These are phyloP conservation scores for Sambucus nigra DNA, from an alignment of 129 eudicot genomes.

Conservation along the genomic window DNA sequence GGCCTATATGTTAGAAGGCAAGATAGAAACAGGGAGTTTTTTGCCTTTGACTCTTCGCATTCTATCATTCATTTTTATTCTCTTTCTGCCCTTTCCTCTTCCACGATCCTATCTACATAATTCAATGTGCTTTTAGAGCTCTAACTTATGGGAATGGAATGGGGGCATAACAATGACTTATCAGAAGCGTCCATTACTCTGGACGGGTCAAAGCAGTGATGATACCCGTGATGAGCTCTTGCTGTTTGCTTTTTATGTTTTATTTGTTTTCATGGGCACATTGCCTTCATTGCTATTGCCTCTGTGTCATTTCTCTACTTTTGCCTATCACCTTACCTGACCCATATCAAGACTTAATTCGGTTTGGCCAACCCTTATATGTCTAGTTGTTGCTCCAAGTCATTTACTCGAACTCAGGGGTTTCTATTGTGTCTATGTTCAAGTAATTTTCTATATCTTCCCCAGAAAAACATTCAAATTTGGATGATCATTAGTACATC, in stretches of 20 bases:
- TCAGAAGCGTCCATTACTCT: slow-evolving; percentile 87
- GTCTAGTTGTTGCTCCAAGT: slow-evolving; percentile 67
- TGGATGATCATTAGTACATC: too few relatives aligned
- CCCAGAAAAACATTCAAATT: too few relatives aligned
- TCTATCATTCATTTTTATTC: too few relatives aligned
- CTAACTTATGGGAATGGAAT: slow-evolving; percentile 80
- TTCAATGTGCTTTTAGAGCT: slow-evolving; percentile 83
- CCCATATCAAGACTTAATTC: slow-evolving; percentile 47
- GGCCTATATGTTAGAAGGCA: too few relatives aligned
- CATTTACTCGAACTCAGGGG: slow-evolving; percentile 65
- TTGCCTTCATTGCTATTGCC: slow-evolving; percentile 78
- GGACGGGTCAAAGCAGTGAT: slow-evolving; percentile 83
- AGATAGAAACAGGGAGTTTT: too few relatives aligned
- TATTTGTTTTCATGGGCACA: slow-evolving; percentile 92
- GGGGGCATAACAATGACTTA: slow-evolving; percentile 76
- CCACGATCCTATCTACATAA: too few relatives aligned
- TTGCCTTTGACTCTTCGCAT: too few relatives aligned
- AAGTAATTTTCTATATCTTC: too few relatives aligned
- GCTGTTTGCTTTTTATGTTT: slow-evolving; percentile 83
- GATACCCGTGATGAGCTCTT: slow-evolving; percentile 96
- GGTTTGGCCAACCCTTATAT: slow-evolving; percentile 66
- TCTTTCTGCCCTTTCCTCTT: too few relatives aligned
- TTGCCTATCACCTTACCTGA: slow-evolving; percentile 58
- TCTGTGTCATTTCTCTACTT: slow-evolving; percentile 70
- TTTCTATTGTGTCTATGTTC: slow-evolving; percentile 51